These are phyloP conservation scores for Gaillardinia entomophila DNA, from an alignment of 805 yeast genomes.

Conservation along the genomic window DNA sequence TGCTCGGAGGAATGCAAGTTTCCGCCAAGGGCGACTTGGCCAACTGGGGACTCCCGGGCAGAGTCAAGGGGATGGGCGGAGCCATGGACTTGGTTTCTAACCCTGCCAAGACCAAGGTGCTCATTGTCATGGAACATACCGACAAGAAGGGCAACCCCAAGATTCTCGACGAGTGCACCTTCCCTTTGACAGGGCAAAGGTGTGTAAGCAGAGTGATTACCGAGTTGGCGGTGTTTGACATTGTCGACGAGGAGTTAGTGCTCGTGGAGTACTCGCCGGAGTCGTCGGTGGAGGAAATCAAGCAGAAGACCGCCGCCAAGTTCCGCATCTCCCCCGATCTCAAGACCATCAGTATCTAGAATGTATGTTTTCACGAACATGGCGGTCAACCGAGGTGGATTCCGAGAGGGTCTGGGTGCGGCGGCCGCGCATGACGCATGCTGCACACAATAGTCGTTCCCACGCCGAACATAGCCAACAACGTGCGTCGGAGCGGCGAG, in stretches of 20 bases:
- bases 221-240: conserved; percentile 44
- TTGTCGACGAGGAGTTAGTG: conserved; percentile 29
- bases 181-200: conserved; percentile 43
- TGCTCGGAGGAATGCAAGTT: conserved; percentile 47
- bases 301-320: conserved; percentile 33
- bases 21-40: conserved; percentile 45
- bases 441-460: too few species aligned
- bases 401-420: too few species aligned
- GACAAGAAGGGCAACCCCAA: conserved; percentile 44
- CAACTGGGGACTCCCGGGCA: conserved; percentile 49
- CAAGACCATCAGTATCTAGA: conserved; percentile 9
- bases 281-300: conserved; percentile 33
- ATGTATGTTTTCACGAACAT: too few species aligned
- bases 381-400: too few species aligned
- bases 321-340: conserved; percentile 27
- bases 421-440: too few species aligned
- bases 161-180: conserved; percentile 37
- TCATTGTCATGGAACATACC: conserved; percentile 43
- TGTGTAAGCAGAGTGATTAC: conserved; percentile 45
- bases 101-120: conserved; percentile 39
- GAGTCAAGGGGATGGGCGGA: conserved; percentile 50
- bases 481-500: too few species aligned
- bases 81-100: conserved; percentile 50
- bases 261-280: conserved; percentile 39
- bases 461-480: too few species aligned